These are phyloP conservation scores for Zygosaccharomyces sapae DNA, from an alignment of 1,139 yeast genomes.

Conservation along the genomic window DNA sequence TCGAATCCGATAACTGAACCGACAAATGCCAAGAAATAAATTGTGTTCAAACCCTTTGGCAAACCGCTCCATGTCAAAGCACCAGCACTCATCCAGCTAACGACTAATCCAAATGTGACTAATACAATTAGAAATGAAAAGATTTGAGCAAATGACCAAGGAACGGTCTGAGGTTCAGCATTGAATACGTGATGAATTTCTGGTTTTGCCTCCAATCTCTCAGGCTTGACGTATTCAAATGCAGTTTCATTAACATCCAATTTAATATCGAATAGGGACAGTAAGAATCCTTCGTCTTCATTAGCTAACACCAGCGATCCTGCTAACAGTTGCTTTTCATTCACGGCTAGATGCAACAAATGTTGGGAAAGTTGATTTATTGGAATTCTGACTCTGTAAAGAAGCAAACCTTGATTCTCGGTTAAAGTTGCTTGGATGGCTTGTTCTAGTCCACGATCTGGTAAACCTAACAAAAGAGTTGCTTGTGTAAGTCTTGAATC, in stretches of 20 bases:
- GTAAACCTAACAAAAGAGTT: constrained; percentile 24
- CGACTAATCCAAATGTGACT: constrained; percentile 44
- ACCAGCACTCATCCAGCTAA: constrained; percentile 46
- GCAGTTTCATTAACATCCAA: constrained; percentile 8
- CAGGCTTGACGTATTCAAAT: constrained; percentile 17
- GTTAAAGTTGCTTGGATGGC: constrained; percentile 16
- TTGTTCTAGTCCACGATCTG: constrained; percentile 21
- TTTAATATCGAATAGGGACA: constrained; percentile 17
- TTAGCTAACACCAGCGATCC: constrained; percentile 20
- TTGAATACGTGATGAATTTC: constrained; percentile 71
- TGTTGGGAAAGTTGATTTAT: constrained; percentile 15
- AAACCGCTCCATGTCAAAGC: constrained; percentile 44
- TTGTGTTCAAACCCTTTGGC: constrained; percentile 27
- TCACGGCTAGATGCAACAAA: constrained; percentile 13
- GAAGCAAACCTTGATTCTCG: constrained; percentile 11
- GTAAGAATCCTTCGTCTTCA: constrained; percentile 17
- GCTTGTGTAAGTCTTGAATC: constrained; percentile 23
- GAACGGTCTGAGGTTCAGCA: constrained; percentile 51
- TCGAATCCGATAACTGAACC: constrained; percentile 57
- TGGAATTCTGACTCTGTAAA: constrained; percentile 17
- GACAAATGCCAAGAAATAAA: constrained; percentile 44
- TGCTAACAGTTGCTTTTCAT: constrained; percentile 12
- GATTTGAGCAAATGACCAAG: constrained; percentile 50
- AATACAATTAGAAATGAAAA: constrained; percentile 48
- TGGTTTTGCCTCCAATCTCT: constrained; percentile 37